These are phyloP conservation scores for Xanthoceras sorbifolium DNA, from an alignment of 345 rosid species.

Conservation along the genomic window DNA sequence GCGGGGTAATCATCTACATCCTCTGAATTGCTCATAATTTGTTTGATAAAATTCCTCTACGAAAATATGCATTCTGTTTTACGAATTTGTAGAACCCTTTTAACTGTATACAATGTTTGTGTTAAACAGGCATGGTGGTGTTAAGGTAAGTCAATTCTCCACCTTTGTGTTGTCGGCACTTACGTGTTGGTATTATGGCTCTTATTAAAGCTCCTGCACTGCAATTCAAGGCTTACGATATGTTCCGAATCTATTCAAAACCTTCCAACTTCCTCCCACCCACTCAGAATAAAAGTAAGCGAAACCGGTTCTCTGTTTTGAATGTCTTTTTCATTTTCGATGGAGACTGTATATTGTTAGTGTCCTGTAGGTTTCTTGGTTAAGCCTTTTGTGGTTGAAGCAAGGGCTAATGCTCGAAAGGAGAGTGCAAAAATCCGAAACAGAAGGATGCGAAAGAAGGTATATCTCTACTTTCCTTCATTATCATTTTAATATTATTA, in stretches of 20 bases:
- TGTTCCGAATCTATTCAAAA: constrained; percentile 29
- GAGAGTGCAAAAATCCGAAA: constrained; percentile 74
- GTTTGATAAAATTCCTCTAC: constrained; percentile 35
- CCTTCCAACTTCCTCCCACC: constrained; percentile 24
- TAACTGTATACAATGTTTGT: background rate
- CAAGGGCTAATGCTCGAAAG: constrained; percentile 49
- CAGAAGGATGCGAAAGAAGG: constrained; percentile 73
- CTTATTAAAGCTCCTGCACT: constrained; percentile 23
- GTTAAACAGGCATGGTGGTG: constrained; percentile 14
- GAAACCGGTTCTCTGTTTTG: background rate
- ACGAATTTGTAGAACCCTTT: background rate
- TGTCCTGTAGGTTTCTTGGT: constrained; percentile 27
- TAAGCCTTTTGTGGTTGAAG: constrained; percentile 46
- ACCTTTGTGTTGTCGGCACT: background rate
- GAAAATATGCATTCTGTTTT: background rate
- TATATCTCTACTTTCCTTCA: constrained; percentile 18
- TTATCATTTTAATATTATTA: background rate
- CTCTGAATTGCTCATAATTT: constrained; percentile 4
- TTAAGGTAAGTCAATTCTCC: background rate
- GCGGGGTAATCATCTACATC: too few species aligned
- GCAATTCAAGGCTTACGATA: constrained; percentile 31
- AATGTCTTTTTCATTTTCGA: background rate
- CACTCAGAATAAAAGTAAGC: constrained; percentile 31
- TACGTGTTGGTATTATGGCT: constrained; percentile 27
- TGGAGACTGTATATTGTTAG: background rate